Base-by-base conservation (phyloP, 176 grass and related monocot species). In the Pontederia crassipes region DNA sequence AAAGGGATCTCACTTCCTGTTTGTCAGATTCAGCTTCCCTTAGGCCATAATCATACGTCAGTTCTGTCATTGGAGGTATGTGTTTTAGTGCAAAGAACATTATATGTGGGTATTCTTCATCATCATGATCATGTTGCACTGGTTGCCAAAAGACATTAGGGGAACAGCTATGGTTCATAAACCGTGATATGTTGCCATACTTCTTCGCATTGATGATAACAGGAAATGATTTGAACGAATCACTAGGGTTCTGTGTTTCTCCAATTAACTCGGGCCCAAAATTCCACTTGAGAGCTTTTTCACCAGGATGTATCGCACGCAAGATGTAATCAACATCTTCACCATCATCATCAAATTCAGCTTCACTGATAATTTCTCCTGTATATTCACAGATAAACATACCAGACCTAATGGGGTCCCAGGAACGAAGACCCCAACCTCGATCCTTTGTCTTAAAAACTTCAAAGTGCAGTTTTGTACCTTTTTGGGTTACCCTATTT, bases 111-210 rank as follows among this genome's bases (percentile, higher is more conserved):
- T 70, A 72, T 52, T 32, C 45, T 52, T 81, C 84, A 74, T 82
- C 84, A 62, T 83, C 83, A 69, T 91, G 79, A 11, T 81, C 72
- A 57, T 74, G 48, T 54, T 68, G 70, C 62, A 94, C 81, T 59
- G 82, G 81, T 66, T 94, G 89, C 89, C 89, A 94, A 66, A 94
- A 82, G 48, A 85, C 69, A 85, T 94, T 94, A 47, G 84, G 89
- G 45, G 84, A 83, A 62, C 84, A 94, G 62, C 89, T 94, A 54
- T 94, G 89, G 70, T 94, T 94, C 70, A 94, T 84, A 72, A 94
- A 94, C 26, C 81, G 80, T 4, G 89, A 81, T 18, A 79, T 57
- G 70, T 94, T 94, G 64, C 89, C 89, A 9, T 53, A 70, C 1
- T 55, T 72, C 73, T 88, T 85, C 64, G 80, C 84, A 85, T 49